Conservation (phyloP, 768 basidiomycete genomes). For the Kwoniella pini region DNA sequence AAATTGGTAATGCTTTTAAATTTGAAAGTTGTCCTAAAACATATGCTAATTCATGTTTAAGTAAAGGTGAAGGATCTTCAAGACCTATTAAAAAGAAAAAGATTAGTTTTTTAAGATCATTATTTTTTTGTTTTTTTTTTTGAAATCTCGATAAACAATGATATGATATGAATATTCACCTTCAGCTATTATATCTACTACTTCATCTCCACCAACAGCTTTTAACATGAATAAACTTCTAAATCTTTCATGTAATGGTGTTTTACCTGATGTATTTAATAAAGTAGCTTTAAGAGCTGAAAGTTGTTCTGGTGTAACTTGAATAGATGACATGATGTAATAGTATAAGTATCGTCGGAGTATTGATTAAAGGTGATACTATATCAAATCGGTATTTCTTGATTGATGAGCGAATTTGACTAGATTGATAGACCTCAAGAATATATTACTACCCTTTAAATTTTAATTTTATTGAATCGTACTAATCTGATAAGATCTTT, state of each 20-base stretch:
- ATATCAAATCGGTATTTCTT: too few relatives aligned
- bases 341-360: too few relatives aligned
- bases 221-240: slow-evolving; percentile 90
- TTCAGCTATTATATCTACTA: slow-evolving; percentile 80
- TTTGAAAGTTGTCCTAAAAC: slow-evolving; percentile 89
- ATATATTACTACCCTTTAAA: too few relatives aligned
- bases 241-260: slow-evolving; percentile 82
- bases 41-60: slow-evolving; percentile 97
- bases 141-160: background rate
- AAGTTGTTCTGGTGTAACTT: slow-evolving; percentile 61
- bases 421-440: too few relatives aligned
- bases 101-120: too few relatives aligned
- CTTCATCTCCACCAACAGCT: slow-evolving; percentile 68
- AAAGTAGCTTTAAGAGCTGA: slow-evolving; percentile 69
- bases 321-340: slow-evolving; percentile 50
- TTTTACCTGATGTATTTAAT: slow-evolving; percentile 71
- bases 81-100: too few relatives aligned
- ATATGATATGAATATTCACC: slow-evolving; percentile 58
- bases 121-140: too few relatives aligned
- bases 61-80: slow-evolving; percentile 77
- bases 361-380: too few relatives aligned
- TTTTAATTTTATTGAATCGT: background rate
- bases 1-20: slow-evolving; percentile 69
- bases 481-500: slow-evolving; percentile 18
- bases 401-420: too few relatives aligned